These are phyloP conservation scores for Petunia hybrid DNA, from an alignment of 305 asterid species.

Conservation along the genomic window DNA sequence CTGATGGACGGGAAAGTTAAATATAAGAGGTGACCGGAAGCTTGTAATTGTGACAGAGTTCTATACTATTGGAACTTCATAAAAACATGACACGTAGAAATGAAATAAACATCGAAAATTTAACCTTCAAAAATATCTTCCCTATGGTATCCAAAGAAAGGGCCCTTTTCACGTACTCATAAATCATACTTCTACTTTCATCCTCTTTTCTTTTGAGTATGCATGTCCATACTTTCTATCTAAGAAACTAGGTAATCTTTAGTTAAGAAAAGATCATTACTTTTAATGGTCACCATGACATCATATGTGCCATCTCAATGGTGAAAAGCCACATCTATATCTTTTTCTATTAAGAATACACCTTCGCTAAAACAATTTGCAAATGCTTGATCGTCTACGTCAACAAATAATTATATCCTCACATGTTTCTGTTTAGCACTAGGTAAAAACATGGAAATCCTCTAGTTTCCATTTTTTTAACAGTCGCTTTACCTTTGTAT, in stretches of 20 bases:
- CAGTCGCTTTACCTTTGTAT: background rate
- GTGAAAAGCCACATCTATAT: background rate
- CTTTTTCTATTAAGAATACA: background rate
- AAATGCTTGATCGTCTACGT: background rate
- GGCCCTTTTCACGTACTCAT: background rate
- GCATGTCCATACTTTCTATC: background rate
- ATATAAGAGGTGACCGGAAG: slow-evolving; percentile 23
- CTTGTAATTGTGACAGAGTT: slow-evolving; percentile 2
- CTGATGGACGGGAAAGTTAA: background rate
- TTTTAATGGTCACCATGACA: background rate
- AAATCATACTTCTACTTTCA: background rate
- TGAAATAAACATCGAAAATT: background rate
- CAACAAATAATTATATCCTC: background rate
- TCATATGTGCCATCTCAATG: background rate
- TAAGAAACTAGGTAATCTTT: background rate
- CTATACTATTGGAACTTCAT: slow-evolving; percentile 17
- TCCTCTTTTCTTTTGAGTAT: background rate
- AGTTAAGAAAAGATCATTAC: background rate
- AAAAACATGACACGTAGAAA: slow-evolving; percentile 2
- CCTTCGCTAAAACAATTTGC: slow-evolving; percentile 2
- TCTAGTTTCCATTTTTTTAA: background rate
- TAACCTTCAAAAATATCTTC: background rate
- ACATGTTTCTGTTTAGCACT: background rate
- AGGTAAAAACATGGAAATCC: background rate
- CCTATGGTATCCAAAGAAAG: background rate